These are phyloP conservation scores for Fragilaria radians DNA, from an alignment of 108 stramenopile species.

Conservation along the genomic window DNA sequence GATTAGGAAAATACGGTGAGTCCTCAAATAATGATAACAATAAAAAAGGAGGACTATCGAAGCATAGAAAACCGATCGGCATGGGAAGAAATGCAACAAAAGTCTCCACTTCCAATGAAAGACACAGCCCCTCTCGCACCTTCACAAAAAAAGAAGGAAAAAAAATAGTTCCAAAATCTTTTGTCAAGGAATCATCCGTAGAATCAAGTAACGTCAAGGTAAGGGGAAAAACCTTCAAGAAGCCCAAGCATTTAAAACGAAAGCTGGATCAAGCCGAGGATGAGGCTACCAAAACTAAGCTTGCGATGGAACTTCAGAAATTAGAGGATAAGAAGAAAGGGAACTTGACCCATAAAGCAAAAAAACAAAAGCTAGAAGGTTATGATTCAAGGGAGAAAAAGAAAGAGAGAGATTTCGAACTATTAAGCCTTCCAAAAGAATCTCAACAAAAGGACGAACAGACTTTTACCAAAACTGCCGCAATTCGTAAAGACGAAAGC, in stretches of 20 bases:
- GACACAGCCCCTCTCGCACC: not conserved
- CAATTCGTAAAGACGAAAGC: constrained; percentile 3
- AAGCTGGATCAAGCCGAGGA: constrained; percentile 53
- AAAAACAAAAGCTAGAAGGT: not conserved
- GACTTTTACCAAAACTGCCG: constrained; percentile 4
- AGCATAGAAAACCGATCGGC: not conserved
- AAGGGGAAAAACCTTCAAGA: constrained; percentile 42
- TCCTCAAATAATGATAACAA: constrained; percentile 4
- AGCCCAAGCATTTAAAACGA: constrained; percentile 81
- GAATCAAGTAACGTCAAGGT: constrained; percentile 12
- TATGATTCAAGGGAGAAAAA: not conserved
- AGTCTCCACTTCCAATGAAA: not conserved
- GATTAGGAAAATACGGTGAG: constrained; percentile 20
- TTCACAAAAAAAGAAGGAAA: not conserved
- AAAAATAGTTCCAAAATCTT: not conserved
- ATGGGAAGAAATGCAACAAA: constrained; percentile 2
- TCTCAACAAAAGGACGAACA: not conserved
- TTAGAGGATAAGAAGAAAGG: constrained; percentile 33
- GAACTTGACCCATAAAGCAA: not conserved
- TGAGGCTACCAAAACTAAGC: constrained; percentile 7
- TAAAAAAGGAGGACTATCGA: not conserved
- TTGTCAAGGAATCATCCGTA: not conserved
- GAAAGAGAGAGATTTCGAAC: not conserved
- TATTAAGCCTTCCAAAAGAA: not conserved
- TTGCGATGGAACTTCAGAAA: constrained; percentile 29